A percentile compares a stretch with the other conserved stretches of the same genome.
Evolutionary conservation across 345 rosid species (phyloP).

Genomic region (Acer saccharum): DNA sequence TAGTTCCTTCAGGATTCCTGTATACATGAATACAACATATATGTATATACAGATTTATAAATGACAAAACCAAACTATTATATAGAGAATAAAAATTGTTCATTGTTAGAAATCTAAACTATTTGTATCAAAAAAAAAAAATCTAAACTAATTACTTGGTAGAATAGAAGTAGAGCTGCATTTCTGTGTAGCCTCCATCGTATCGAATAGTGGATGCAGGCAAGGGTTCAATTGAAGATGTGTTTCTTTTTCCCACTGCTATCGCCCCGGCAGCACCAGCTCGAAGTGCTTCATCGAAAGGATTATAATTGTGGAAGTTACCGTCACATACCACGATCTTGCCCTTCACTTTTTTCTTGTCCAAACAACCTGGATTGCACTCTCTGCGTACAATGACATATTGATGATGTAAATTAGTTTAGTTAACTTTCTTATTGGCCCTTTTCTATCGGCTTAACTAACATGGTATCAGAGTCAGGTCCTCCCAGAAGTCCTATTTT

Average conservation of each 20-base stretch:
- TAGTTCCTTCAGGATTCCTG: not conserved
- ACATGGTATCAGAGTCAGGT: too few relatives aligned
- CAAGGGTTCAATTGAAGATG: not conserved
- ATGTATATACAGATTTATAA: too few relatives aligned
- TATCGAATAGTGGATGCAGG: not conserved
- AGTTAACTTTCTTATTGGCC: too few relatives aligned
- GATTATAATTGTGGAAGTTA: too few relatives aligned
- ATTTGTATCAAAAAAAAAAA: too few relatives aligned
- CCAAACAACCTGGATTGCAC: not conserved
- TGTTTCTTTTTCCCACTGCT: too few relatives aligned
- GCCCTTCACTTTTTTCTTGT: conserved; percentile 13
- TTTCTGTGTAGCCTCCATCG: not conserved
- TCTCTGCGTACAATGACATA: not conserved
- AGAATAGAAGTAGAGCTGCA: not conserved
- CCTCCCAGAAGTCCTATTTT: too few relatives aligned
- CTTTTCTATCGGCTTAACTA: too few relatives aligned
- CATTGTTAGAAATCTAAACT: not conserved
- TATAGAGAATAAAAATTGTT: too few relatives aligned
- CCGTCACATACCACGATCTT: conserved; percentile 22
- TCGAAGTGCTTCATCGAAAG: too few relatives aligned
- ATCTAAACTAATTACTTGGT: not conserved
- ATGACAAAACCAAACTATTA: too few relatives aligned
- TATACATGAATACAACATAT: not conserved
- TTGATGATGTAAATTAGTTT: not conserved
- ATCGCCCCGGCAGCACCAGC: too few relatives aligned